phyloP scores from a whole-genome alignment of 2,329 filamentous ascomycete species.

The Aspergillus spinulosporus region DNA sequence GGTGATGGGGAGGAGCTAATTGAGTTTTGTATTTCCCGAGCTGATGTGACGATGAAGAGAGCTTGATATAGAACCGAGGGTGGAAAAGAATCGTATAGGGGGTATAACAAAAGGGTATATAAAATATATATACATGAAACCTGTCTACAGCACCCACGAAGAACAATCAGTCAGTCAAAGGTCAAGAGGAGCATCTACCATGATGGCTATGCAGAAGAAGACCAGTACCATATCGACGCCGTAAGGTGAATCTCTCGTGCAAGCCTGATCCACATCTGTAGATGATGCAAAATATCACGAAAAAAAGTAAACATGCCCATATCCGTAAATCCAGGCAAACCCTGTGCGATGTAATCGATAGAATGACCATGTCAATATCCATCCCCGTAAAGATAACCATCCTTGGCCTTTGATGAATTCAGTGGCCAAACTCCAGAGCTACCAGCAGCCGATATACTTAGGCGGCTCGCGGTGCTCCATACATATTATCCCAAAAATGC shows the following conservation, averaged over 20 bases:
- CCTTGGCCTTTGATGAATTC: slow-evolving; percentile 6
- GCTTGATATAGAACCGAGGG: neutral
- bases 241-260: slow-evolving; percentile 23
- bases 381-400: neutral
- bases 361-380: slow-evolving; percentile 10
- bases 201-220: slow-evolving; percentile 23
- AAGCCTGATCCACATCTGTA: slow-evolving; percentile 13
- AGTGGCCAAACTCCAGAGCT: slow-evolving; percentile 7
- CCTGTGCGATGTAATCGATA: slow-evolving; percentile 12
- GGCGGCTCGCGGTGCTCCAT: slow-evolving; percentile 8
- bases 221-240: slow-evolving; percentile 29
- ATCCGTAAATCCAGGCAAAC: slow-evolving; percentile 16
- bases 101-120: slow-evolving; percentile 4
- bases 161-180: neutral
- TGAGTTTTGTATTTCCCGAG: neutral
- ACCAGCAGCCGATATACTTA: slow-evolving; percentile 12
- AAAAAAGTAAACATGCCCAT: slow-evolving; percentile 15
- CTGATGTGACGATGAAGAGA: neutral
- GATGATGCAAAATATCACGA: slow-evolving; percentile 22
- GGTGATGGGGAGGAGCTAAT: slow-evolving; percentile 9
- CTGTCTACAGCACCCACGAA: slow-evolving; percentile 5
- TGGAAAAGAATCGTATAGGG: neutral
- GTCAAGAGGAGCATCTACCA: slow-evolving; percentile 6
- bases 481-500: slow-evolving; percentile 27
- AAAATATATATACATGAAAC: slow-evolving; percentile 11